A percentile compares a stretch with the other conserved stretches of the same genome.
Evolutionary conservation across 768 basidiomycete genomes (phyloP).

Genomic region (Russula compacta): DNA sequence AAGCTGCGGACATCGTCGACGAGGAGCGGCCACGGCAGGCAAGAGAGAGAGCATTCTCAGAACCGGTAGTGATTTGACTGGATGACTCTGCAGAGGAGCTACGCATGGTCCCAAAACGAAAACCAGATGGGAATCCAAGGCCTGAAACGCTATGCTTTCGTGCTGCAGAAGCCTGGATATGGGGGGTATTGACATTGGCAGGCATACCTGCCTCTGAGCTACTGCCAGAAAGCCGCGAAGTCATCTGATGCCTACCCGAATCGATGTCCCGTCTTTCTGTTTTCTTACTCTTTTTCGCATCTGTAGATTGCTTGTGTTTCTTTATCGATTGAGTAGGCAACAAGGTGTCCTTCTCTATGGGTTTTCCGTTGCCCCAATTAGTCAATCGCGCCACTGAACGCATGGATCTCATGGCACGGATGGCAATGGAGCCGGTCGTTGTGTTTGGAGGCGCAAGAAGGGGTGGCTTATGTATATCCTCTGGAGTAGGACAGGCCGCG

Average conservation of each 20-base stretch:
- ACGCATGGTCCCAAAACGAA: conserved; percentile 27
- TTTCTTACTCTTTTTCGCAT: conserved; percentile 28
- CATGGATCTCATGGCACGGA: conserved; percentile 72
- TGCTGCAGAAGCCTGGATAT: not conserved
- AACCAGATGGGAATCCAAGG: conserved; percentile 49
- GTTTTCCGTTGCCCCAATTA: conserved; percentile 58
- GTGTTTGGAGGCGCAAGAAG: conserved; percentile 13
- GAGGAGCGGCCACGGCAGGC: conserved; percentile 27
- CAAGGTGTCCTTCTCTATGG: conserved; percentile 27
- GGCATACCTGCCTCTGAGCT: conserved; percentile 62
- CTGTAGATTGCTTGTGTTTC: conserved; percentile 29
- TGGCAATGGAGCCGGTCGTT: conserved; percentile 53
- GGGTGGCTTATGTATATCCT: conserved; percentile 14
- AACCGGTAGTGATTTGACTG: conserved; percentile 28
- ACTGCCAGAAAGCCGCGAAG: conserved; percentile 43
- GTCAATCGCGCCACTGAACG: conserved; percentile 62
- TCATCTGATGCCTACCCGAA: conserved; percentile 25
- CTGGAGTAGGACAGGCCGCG: conserved; percentile 6
- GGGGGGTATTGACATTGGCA: conserved; percentile 25
- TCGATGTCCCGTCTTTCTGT: conserved; percentile 14
- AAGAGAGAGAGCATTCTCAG: conserved; percentile 7
- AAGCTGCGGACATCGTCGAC: conserved; percentile 32
- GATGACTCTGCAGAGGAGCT: conserved; percentile 14
- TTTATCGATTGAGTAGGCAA: conserved; percentile 24
- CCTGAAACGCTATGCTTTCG: conserved; percentile 52